Evolutionary conservation across 768 basidiomycete genomes (phyloP), one percentile per base, ranked within the genome.

Genomic region (Mycena polygramma): DNA sequence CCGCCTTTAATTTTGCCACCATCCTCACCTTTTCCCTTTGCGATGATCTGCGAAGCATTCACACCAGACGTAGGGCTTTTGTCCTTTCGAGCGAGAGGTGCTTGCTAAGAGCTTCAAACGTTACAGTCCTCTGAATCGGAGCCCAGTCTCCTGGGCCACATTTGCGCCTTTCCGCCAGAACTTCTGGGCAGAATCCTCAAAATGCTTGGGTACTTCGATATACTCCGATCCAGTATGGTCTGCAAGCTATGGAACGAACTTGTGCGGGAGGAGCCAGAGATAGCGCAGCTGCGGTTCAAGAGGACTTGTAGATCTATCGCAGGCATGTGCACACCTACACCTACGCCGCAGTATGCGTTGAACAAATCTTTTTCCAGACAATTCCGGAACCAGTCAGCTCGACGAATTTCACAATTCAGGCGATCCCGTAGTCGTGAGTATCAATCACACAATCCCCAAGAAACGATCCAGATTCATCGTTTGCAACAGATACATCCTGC

Each of bases 131-230:
- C n/a, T n/a, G n/a, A n/a, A n/a, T n/a, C n/a, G n/a, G n/a, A n/a
- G n/a, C n/a, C n/a, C n/a, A n/a, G n/a, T n/a, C n/a, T n/a, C n/a
- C n/a, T n/a, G n/a, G n/a, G n/a, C n/a, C n/a, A n/a, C 48, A 61
- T 62, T 62, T 24, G 48, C 36, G 22, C 22, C 49, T 52, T 52
- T 62, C 60, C 60, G 4, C 49, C 60, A n/a, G 60, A 62, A n/a
- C 60, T 62, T 7, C 49, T 62, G 8, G 61, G 37, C 37, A 62
- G 51, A 62, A 62, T 43, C 7, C 5, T 52, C 20, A 51, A 43
- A 15, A 20, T 17, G 8, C 37, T 62, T n/a, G 22, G 14, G 26
- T 52, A 52, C 51, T 62, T 62, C 49, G 51, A 62, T 37, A 24
- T 62, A 15, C 61, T 62, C 10, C 51, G 61, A 8, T 49, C 51